These are phyloP conservation scores for Eucommia ulmoides DNA, from an alignment of 257 asterid species.

Conservation along the genomic window DNA sequence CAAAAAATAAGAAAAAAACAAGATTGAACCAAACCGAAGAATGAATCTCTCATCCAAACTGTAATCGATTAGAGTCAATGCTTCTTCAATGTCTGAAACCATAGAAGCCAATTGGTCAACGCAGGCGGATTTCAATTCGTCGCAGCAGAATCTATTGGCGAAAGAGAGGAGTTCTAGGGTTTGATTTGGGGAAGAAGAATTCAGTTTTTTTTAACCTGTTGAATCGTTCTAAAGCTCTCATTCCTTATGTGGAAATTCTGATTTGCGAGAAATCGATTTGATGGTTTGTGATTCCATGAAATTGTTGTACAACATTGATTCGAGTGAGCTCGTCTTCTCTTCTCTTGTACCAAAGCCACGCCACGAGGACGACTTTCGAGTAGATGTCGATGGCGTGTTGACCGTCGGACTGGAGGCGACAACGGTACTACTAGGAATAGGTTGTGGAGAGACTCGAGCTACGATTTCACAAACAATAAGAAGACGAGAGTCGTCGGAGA, in stretches of 20 bases:
- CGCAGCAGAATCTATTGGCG: conserved; percentile 85
- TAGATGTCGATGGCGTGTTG: too few species aligned
- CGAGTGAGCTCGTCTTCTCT: too few species aligned
- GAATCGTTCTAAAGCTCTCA: conserved; percentile 68
- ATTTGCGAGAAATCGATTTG: conserved; percentile 55
- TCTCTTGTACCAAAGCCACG: too few species aligned
- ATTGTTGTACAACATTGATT: conserved; percentile 74
- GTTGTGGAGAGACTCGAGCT: too few species aligned
- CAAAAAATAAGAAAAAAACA: too few species aligned
- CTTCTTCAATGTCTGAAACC: conserved; percentile 52
- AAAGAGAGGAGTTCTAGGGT: conserved; percentile 62
- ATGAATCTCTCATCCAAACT: conserved; percentile 80
- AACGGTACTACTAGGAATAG: too few species aligned
- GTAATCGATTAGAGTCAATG: conserved; percentile 53
- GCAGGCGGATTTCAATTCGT: conserved; percentile 67
- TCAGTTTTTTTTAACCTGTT: conserved; percentile 55
- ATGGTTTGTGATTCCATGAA: conserved; percentile 70
- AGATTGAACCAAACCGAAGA: too few species aligned
- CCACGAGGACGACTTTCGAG: too few species aligned
- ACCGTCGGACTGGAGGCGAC: too few species aligned
- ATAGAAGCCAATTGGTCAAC: conserved; percentile 65
- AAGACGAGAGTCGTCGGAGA: too few species aligned
- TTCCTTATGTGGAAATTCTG: conserved; percentile 53
- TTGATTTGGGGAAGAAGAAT: conserved; percentile 38
- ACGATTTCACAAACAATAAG: too few species aligned